Evolutionary conservation across 768 basidiomycete genomes (phyloP), one percentile per base, ranked within the genome.

Genomic region (Trametes villosa): DNA sequence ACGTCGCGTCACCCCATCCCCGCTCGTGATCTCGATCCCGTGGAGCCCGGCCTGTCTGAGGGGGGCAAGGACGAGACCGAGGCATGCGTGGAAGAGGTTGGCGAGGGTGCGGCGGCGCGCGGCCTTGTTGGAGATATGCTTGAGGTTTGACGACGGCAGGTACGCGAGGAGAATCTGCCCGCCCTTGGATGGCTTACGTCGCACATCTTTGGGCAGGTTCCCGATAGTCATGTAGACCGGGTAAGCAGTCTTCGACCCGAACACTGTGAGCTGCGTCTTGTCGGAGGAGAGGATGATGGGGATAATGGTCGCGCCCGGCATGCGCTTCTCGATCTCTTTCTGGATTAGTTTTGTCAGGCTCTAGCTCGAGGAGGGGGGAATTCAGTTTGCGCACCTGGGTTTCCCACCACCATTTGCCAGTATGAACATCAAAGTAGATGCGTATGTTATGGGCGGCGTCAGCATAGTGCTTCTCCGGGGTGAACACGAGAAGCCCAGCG

Each of bases 341-440:
- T 67, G 45, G 9, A 12, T 20, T 42, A 34, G 7, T 15, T 34
- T 15, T 7, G 15, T 34, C 33, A 34, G 13, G 13, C 13, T 15
- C 7, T 4, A 38, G 13, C 13, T 7, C 36, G 36, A 15, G 57
- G 6, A 9, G 4, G 4, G 18, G 42, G 47, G 34, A 12, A 6
- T 51, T 5, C 9, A 41, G 4, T 54, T 7, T 3, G 15, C 73
- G 41, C 55, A 80, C 80, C 71, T 82, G 82, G 0, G 71, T 76
- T 6, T 44, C 48, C 80, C 80, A 82, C 82, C 81, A 82, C 82
- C 82, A 83, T 45, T 74, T 72, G 0, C 77, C 79, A 0, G 80
- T 82, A 42, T 81, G 72, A 74, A 82, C 76, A 40, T 83, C 79
- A 61, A 67, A 60, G 57, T 71, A 81, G 1, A 79, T 12, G 0